A percentile compares a stretch with the other conserved stretches of the same genome.
These are phyloP conservation scores for Cutaneotrichosporon dermatis DNA, from an alignment of 1,284 basidiomycete species.

Conservation along the genomic window DNA sequence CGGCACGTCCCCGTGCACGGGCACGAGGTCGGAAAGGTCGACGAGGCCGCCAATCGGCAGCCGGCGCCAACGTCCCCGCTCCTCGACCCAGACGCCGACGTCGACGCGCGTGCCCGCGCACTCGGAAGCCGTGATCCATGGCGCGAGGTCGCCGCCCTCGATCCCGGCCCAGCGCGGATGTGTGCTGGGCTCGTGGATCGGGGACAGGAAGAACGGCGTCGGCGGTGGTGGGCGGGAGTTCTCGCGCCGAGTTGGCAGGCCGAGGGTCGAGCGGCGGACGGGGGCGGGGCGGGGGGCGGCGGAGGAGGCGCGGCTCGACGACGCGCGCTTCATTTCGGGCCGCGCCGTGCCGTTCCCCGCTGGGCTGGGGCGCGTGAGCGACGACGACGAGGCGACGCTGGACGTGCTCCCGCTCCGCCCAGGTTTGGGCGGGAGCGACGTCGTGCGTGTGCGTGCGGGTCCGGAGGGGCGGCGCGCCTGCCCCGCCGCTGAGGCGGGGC, in stretches of 20 bases:
- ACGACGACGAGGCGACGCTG: background rate
- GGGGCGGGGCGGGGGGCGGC: constrained; percentile 1
- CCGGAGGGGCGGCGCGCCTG: background rate
- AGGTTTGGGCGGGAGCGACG: constrained; percentile 11
- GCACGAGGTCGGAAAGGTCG: constrained; percentile 6
- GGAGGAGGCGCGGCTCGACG: background rate
- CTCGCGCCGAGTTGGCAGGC: background rate
- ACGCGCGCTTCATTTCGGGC: background rate
- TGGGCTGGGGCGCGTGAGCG: no score
- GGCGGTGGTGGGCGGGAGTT: constrained; percentile 4
- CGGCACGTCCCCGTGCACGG: constrained; percentile 4
- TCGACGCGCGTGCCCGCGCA: constrained; percentile 24
- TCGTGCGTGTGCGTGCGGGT: constrained; percentile 5
- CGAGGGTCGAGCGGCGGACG: constrained; percentile 13
- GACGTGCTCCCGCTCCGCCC: background rate
- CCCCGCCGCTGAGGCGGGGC: background rate
- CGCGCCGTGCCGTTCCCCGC: constrained; percentile 3
- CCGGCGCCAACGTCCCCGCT: constrained; percentile 7
- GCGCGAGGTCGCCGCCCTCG: constrained; percentile 40
- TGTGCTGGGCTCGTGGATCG: constrained; percentile 41
- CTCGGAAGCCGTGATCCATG: constrained; percentile 36
- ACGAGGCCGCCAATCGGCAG: constrained; percentile 10
- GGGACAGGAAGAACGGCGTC: constrained; percentile 46
- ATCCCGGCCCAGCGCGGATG: constrained; percentile 42
- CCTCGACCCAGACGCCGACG: constrained; percentile 43